Conservation (phyloP, 2,329 filamentous ascomycete species). For the Didymellaceae sp. region DNA sequence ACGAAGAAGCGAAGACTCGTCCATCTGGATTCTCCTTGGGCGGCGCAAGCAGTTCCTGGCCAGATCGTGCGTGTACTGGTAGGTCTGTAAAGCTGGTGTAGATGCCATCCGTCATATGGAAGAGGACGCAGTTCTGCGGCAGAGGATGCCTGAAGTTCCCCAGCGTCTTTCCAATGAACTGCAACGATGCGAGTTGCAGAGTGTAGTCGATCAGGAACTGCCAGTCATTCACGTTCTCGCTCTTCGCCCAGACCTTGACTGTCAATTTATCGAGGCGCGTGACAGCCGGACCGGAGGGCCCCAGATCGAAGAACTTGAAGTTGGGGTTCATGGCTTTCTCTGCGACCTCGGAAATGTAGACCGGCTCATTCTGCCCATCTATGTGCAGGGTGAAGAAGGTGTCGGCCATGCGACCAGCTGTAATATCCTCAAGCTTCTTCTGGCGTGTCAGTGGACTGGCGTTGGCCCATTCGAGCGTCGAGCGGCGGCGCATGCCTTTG, state of each 20-base stretch:
- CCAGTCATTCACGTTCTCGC: slow-evolving; percentile 59
- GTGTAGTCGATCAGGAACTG: slow-evolving; percentile 74
- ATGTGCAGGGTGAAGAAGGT: slow-evolving; percentile 87
- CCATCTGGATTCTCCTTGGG: slow-evolving; percentile 54
- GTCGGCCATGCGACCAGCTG: slow-evolving; percentile 77
- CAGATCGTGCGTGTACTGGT: slow-evolving; percentile 53
- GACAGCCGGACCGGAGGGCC: slow-evolving; percentile 65
- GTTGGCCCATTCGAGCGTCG: slow-evolving; percentile 68
- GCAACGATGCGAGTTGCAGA: slow-evolving; percentile 73
- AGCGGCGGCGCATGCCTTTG: slow-evolving; percentile 58
- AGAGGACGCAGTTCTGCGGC: slow-evolving; percentile 81
- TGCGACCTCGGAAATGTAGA: slow-evolving; percentile 89
- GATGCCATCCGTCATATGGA: slow-evolving; percentile 84
- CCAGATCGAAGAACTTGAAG: slow-evolving; percentile 83
- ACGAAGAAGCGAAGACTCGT: slow-evolving; percentile 69
- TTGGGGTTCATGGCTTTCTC: slow-evolving; percentile 88
- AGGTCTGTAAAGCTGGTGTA: slow-evolving; percentile 79
- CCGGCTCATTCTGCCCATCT: slow-evolving; percentile 66
- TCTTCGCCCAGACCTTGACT: slow-evolving; percentile 76
- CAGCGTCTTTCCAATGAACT: slow-evolving; percentile 74
- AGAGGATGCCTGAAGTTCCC: slow-evolving; percentile 71
- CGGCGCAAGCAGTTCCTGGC: slow-evolving; percentile 36
- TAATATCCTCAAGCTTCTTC: slow-evolving; percentile 75
- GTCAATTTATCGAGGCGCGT: slow-evolving; percentile 70
- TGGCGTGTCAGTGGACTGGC: slow-evolving; percentile 69